Percentiles rank a stretch among this genome's conserved stretches.
Conservation (phyloP, 2,329 filamentous ascomycete species). For the Furcasterigmium furcatum region DNA sequence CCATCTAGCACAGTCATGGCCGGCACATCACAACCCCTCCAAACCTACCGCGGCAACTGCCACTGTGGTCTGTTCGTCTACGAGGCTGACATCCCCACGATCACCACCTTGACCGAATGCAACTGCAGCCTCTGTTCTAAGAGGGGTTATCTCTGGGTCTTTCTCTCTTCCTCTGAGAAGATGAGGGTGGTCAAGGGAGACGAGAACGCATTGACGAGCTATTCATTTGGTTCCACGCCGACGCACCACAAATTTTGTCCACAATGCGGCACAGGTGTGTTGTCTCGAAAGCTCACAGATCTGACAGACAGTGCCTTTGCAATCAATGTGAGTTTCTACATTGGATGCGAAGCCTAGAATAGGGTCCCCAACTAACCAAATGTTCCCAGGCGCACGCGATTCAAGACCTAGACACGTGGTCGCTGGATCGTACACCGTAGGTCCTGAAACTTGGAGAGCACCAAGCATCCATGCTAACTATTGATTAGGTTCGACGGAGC, state of each 20-base stretch:
- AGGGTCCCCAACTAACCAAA: not conserved
- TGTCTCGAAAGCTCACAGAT: conserved; percentile 19
- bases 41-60: conserved; percentile 54
- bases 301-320: not conserved
- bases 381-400: conserved; percentile 41
- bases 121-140: conserved; percentile 65
- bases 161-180: conserved; percentile 22
- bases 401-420: conserved; percentile 39
- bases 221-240: conserved; percentile 36
- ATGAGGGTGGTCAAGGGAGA: conserved; percentile 45
- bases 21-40: conserved; percentile 10
- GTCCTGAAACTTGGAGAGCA: conserved; percentile 10
- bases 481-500: conserved; percentile 35
- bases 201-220: conserved; percentile 34
- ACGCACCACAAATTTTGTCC: conserved; percentile 49
- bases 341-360: not conserved
- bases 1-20: not conserved
- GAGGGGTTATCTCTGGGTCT: conserved; percentile 41
- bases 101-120: conserved; percentile 54
- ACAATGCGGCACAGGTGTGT: conserved; percentile 42
- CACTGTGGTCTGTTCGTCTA: conserved; percentile 54
- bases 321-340: not conserved
- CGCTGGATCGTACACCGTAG: conserved; percentile 31
- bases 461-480: conserved; percentile 4
- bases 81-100: conserved; percentile 49